Percentiles rank a stretch among this genome's conserved stretches.
phyloP scores from a whole-genome alignment of 2,329 filamentous ascomycete genomes.

The Purpureocillium takamizusanense region DNA sequence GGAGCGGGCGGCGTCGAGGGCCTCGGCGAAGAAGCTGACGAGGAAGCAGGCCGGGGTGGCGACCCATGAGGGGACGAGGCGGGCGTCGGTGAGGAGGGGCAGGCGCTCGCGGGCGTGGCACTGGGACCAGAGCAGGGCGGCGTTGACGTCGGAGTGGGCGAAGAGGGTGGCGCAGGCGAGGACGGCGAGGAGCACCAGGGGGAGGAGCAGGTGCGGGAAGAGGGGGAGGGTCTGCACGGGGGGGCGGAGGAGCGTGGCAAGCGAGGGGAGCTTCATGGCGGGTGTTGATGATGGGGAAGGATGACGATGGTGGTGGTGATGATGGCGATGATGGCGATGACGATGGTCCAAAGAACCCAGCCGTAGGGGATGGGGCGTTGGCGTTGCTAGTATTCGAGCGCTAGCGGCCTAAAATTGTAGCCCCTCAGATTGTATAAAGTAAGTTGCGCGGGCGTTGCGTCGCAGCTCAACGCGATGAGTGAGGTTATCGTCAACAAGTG shows the following conservation, averaged over 20 bases:
- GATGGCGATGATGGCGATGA: not conserved
- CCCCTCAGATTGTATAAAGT: no score
- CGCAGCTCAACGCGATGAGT: no score
- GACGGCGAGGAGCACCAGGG: constrained; percentile 36
- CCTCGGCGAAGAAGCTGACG: constrained; percentile 38
- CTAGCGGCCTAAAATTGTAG: no score
- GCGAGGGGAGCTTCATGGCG: not conserved
- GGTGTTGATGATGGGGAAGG: not conserved
- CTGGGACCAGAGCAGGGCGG: constrained; percentile 42
- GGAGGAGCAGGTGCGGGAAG: constrained; percentile 41
- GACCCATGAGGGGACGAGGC: constrained; percentile 25
- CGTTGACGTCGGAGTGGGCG: constrained; percentile 39
- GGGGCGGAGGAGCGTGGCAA: constrained; percentile 13
- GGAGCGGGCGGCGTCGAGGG: constrained; percentile 31
- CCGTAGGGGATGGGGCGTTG: no score
- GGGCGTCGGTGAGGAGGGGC: constrained; percentile 28
- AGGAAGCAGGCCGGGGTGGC: constrained; percentile 40
- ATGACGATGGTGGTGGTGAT: not conserved
- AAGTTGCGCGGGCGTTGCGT: no score
- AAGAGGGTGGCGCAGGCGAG: constrained; percentile 32
- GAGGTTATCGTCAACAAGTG: no score
- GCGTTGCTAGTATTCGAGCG: no score
- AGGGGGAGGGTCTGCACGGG: constrained; percentile 45
- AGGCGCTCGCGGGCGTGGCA: constrained; percentile 39
- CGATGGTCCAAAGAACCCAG: no score